Evolutionary conservation across 2,329 filamentous ascomycete genomes (phyloP).

Genomic region (Cercospora berteroae): DNA sequence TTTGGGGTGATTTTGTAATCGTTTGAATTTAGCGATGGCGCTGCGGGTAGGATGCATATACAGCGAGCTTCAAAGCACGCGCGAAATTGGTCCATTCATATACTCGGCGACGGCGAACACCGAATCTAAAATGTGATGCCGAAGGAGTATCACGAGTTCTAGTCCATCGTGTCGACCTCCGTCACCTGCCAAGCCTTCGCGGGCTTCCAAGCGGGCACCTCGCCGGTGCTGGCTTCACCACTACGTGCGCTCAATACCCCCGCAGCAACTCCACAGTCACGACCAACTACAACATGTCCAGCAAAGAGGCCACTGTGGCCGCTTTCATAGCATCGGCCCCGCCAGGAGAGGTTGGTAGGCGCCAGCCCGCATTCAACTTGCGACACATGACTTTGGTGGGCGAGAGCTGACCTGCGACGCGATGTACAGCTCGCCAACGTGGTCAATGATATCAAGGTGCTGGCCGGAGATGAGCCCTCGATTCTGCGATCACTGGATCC

Average conservation of each 20-base stretch:
- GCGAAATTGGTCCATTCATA: not conserved
- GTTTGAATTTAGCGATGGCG: not conserved
- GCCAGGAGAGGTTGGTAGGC: conserved; percentile 78
- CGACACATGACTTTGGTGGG: conserved; percentile 24
- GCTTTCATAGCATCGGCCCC: conserved; percentile 92
- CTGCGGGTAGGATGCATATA: not conserved
- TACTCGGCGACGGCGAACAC: no score
- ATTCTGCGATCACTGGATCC: conserved; percentile 67
- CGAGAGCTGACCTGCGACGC: conserved; percentile 26
- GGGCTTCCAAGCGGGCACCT: not conserved
- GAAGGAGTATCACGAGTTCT: no score
- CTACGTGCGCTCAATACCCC: not conserved
- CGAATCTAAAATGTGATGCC: no score
- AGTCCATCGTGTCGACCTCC: not conserved
- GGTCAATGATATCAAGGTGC: conserved; percentile 82
- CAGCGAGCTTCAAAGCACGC: not conserved
- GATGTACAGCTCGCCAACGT: conserved; percentile 74
- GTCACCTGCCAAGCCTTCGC: not conserved
- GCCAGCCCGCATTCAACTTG: conserved; percentile 17
- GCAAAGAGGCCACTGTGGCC: conserved; percentile 47
- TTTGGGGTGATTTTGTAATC: not conserved
- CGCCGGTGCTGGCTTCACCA: not conserved
- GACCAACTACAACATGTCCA: conserved; percentile 27
- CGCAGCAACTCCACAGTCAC: not conserved
- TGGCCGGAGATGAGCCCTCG: conserved; percentile 69